Percentiles rank a stretch among this genome's conserved stretches.
Evolutionary conservation across 1,284 basidiomycete species (phyloP).

Genomic region (Neolentinus lepideus): DNA sequence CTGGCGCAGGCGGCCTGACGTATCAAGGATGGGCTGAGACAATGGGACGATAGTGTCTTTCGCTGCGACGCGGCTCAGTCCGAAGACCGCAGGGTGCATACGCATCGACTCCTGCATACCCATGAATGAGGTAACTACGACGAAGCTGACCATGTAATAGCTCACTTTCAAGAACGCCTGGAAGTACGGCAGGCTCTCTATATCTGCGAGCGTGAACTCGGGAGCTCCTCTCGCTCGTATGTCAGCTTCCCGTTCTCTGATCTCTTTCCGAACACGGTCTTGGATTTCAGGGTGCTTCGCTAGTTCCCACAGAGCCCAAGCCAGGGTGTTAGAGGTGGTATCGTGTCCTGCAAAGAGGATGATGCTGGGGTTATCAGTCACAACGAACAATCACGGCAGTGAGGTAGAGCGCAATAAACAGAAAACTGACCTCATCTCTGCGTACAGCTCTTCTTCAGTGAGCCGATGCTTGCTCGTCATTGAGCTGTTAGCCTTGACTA

Average conservation of each 20-base stretch:
- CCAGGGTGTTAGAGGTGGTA: slow-evolving; percentile 13
- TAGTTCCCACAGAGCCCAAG: slow-evolving; percentile 14
- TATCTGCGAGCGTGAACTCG: neutral
- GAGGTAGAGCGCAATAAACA: neutral
- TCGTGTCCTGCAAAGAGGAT: slow-evolving; percentile 15
- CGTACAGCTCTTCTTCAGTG: neutral
- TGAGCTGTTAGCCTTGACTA: neutral
- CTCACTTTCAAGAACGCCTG: slow-evolving; percentile 10
- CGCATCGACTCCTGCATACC: neutral
- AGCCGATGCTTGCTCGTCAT: neutral
- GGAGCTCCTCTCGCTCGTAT: neutral
- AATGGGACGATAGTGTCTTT: neutral
- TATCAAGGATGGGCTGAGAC: neutral
- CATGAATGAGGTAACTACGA: neutral
- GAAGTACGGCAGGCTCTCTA: neutral
- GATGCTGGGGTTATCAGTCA: slow-evolving; percentile 4
- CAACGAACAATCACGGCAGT: neutral
- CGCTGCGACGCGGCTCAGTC: neutral
- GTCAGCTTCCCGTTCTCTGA: neutral
- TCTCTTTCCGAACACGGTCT: slow-evolving; percentile 12
- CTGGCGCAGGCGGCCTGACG: neutral
- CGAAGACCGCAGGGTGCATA: neutral
- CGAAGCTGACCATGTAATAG: neutral
- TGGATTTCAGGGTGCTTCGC: slow-evolving; percentile 12
- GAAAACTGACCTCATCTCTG: neutral